Evolutionary conservation across 2,329 filamentous ascomycete species (phyloP).

Genomic region (Nectriaceae sp.): DNA sequence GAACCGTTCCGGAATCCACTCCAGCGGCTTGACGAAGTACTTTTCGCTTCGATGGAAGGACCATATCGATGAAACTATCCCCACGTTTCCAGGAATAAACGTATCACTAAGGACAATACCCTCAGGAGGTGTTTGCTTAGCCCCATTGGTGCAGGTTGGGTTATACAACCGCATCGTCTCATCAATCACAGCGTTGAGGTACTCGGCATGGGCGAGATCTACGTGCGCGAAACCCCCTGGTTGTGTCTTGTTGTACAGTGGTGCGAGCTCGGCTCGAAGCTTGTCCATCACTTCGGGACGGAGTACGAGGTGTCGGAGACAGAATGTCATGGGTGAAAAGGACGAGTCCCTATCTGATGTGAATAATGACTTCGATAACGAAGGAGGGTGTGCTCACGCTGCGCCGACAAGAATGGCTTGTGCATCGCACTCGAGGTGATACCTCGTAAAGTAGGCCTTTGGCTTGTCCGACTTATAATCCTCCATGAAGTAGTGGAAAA

Average conservation of each 20-base stretch:
- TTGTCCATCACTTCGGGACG: conserved; percentile 5
- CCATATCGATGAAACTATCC: background rate
- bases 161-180: conserved; percentile 33
- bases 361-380: background rate
- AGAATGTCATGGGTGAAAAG: background rate
- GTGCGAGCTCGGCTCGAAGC: conserved; percentile 13
- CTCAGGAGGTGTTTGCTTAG: conserved; percentile 24
- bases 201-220: conserved; percentile 18
- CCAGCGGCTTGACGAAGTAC: too few species aligned
- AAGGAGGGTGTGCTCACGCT: background rate
- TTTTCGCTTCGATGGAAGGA: too few species aligned
- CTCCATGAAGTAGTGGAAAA: conserved; percentile 25
- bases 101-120: conserved; percentile 26
- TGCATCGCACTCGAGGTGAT: conserved; percentile 22
- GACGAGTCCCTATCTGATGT: conserved; percentile 1
- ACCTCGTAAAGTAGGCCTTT: conserved; percentile 17
- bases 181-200: conserved; percentile 30
- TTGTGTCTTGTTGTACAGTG: conserved; percentile 13
- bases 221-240: conserved; percentile 17
- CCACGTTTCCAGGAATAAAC: conserved; percentile 28
- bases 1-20: too few species aligned
- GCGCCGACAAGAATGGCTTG: conserved; percentile 23
- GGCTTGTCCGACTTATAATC: conserved; percentile 25
- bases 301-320: conserved; percentile 1
- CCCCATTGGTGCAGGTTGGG: conserved; percentile 28